Evolutionary conservation across 805 yeast genomes (phyloP).

Genomic region (Candida bentonensis): DNA sequence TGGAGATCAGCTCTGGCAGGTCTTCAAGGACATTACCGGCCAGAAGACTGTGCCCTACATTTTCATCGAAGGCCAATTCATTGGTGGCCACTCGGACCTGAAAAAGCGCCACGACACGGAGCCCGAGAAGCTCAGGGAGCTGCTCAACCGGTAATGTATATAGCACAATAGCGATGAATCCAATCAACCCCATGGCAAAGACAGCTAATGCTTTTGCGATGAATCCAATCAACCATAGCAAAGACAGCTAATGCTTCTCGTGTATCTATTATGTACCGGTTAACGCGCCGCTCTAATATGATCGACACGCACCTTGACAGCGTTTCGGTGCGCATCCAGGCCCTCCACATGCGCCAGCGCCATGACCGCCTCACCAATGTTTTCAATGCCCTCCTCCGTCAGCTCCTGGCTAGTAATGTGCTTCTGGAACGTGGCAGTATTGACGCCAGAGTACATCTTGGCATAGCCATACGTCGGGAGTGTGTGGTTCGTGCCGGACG

Average conservation of each 20-base stretch:
- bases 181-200: too few species aligned
- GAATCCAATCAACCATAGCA: too few species aligned
- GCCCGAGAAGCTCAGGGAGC: too few species aligned
- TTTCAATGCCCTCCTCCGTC: conserved; percentile 66
- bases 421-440: conserved; percentile 90
- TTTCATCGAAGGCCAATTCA: conserved; percentile 42
- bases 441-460: conserved; percentile 92
- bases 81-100: conserved; percentile 29
- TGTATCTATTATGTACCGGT: too few species aligned
- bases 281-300: conserved; percentile 28
- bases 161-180: too few species aligned
- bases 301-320: conserved; percentile 88
- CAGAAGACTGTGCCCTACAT: conserved; percentile 60
- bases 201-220: too few species aligned
- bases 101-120: conserved; percentile 6
- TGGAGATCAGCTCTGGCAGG: conserved; percentile 38
- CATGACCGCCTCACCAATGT: conserved; percentile 95
- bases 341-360: conserved; percentile 93
- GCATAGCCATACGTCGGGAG: conserved; percentile 98
- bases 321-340: conserved; percentile 91
- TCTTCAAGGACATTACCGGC: conserved; percentile 42
- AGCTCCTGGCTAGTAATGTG: conserved; percentile 90
- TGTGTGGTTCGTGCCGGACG: conserved; percentile 96
- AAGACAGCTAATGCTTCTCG: too few species aligned
- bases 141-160: too few species aligned